Percentiles rank a stretch among this genome's conserved stretches.
Evolutionary conservation across 805 yeast species (phyloP).

Genomic region (Cyberlindnera japonica): DNA sequence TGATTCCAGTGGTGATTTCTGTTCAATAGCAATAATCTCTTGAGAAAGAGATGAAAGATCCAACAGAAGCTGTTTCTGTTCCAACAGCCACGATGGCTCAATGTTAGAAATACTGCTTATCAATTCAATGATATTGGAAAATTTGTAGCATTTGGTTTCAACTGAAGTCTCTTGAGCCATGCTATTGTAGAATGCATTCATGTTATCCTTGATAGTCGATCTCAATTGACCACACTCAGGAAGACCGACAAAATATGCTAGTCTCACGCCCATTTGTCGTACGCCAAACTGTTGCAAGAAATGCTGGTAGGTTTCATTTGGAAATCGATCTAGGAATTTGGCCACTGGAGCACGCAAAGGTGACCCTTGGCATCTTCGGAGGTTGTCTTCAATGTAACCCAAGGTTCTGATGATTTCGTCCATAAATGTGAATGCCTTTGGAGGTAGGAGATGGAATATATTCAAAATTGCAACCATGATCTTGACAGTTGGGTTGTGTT

Average conservation of each 20-base stretch:
- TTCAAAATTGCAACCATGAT: slow-evolving; percentile 87
- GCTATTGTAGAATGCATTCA: slow-evolving; percentile 45
- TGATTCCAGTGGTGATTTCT: slow-evolving; percentile 45
- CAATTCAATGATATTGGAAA: slow-evolving; percentile 71
- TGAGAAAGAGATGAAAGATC: slow-evolving; percentile 41
- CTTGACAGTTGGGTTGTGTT: slow-evolving; percentile 75
- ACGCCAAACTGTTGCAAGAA: slow-evolving; percentile 64
- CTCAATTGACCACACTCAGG: slow-evolving; percentile 56
- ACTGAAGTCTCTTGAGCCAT: slow-evolving; percentile 46
- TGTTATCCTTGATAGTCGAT: slow-evolving; percentile 47
- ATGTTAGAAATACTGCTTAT: slow-evolving; percentile 47
- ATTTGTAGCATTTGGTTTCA: slow-evolving; percentile 56
- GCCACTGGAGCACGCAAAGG: slow-evolving; percentile 93
- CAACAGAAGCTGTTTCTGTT: slow-evolving; percentile 44
- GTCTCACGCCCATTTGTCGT: slow-evolving; percentile 58
- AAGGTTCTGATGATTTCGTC: slow-evolving; percentile 79
- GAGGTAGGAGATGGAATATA: slow-evolving; percentile 86
- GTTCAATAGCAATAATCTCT: slow-evolving; percentile 40
- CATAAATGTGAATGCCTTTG: slow-evolving; percentile 88
- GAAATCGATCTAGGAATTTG: slow-evolving; percentile 77
- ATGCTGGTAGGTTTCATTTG: slow-evolving; percentile 67
- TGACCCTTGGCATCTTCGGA: slow-evolving; percentile 80
- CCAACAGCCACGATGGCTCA: slow-evolving; percentile 56
- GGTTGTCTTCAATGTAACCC: slow-evolving; percentile 71
- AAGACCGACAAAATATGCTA: slow-evolving; percentile 60